phyloP scores from a whole-genome alignment of 2,329 filamentous ascomycete genomes.

The Amylocarpus encephaloides region DNA sequence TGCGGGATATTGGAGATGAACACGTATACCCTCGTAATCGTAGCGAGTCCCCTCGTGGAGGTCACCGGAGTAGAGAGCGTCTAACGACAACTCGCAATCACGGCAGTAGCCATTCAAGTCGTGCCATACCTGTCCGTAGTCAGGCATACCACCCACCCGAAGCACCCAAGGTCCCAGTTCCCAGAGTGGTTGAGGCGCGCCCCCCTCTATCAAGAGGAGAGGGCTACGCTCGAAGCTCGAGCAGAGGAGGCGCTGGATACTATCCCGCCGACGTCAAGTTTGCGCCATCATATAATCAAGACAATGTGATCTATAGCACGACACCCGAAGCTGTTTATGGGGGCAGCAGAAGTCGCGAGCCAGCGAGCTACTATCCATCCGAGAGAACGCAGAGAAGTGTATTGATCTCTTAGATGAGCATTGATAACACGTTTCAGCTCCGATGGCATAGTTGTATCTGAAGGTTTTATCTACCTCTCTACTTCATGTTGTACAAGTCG shows the following conservation, averaged over 20 bases:
- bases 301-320: constrained; percentile 11
- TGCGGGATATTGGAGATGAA: constrained; percentile 15
- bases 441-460: neutral
- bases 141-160: constrained; percentile 18
- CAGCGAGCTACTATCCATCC: neutral
- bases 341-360: too few relatives aligned
- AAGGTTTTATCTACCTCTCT: neutral
- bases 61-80: constrained; percentile 13
- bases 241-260: neutral
- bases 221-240: constrained; percentile 8
- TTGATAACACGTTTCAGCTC: neutral
- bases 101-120: neutral
- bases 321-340: neutral
- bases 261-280: constrained; percentile 14
- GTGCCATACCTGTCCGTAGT: constrained; percentile 3
- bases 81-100: constrained; percentile 12
- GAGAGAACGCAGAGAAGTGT: neutral
- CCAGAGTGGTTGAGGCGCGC: constrained; percentile 7
- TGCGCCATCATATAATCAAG: constrained; percentile 8
- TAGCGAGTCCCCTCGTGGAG: constrained; percentile 20
- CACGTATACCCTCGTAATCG: constrained; percentile 17
- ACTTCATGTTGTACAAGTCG: constrained; percentile 3
- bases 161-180: constrained; percentile 12
- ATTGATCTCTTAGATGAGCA: constrained; percentile 5
- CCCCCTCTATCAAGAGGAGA: constrained; percentile 18